Base-by-base conservation (phyloP, 192 early-diverging fungal species). In the Diversispora epigaea region DNA sequence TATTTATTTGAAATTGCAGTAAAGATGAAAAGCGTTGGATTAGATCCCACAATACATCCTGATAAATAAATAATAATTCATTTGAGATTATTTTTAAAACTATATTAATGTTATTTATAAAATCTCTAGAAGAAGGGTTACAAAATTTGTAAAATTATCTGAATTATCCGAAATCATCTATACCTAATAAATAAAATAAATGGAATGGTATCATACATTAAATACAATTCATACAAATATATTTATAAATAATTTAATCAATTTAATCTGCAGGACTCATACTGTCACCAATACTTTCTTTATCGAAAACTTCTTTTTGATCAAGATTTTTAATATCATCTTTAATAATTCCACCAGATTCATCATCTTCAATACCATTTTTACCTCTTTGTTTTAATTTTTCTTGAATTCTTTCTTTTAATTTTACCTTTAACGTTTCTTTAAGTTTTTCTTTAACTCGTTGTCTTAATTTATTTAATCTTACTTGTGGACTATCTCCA, bases 1-100 rank as follows among this genome's bases (percentile, higher is more conserved):
- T 99, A 99, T 81, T 82, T 99, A 69, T 99, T 99, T 81, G 95
- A 99, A 78, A 94, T 99, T 68, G 94, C 93, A 11, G 91, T 96
- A 57, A 94, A 92, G 71, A 97, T 97, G 96, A 93, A 88, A 82
- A 82, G 83, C 71, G 82, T 89, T 70, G 95, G 95, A 7, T 75
- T 99, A 44, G 94, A 96, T 84, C 93, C 95, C 10, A 75, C 60
- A 4, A 77, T 11, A 14, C 50, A 52, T 43, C 73, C 73, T 4
- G 22, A 7, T 49, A 46, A 68, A 54, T 54, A 54, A 54, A 54
- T 54, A 32, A 32, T 32, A 32, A 32, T 32, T 32, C 25, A 32
- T 32, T 32, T 32, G 0, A 32, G 25, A 32, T 32, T 32, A 32
- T 32, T 32, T 32, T 32, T 32, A 32, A 32, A 32, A 32, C 25